Base-by-base conservation (phyloP, 169 alveolate species). In the Babesia bovis region DNA sequence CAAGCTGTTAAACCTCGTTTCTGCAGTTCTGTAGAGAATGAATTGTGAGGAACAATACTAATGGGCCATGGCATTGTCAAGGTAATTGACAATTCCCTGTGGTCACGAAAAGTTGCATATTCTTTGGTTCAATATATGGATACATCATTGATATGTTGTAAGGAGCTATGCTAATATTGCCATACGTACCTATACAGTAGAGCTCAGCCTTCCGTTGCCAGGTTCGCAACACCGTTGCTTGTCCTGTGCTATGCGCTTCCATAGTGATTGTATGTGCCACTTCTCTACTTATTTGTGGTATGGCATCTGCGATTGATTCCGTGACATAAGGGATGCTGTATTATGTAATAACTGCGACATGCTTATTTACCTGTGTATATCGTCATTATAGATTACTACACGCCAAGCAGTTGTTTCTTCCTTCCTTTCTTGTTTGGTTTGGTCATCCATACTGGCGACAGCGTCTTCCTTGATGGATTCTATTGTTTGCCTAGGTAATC, bases 361-460 rank as follows among this genome's bases (percentile, higher is more conserved):
- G 21, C 49, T n/a, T 44, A 38, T 19, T n/a, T 66, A 91, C 95
- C 85, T 90, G 73, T 91, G 95, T 44, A 91, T 87, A 49, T 91
- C 95, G 73, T 91, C 95, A 65, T 91, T 91, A 69, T 89, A 88
- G 12, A 91, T 84, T 35, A 91, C 85, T n/a, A 91, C 94, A 40
- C 85, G 89, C 95, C 95, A 91, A 2, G 87, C 91, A 17, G 74
- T 71, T 9, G 85, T 49, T 53, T 90, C 88, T 21, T 76, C 57
- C 40, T 70, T 69, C 57, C 95, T 33, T 44, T 85, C 82, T 45
- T 81, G 77, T 66, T 78, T 84, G 28, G 79, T 72, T 49, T 77
- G 78, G 4, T 44, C 60, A 2, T 25, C 21, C 42, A 40, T 60
- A 33, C n/a, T 13, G 52, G 66, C 10, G 41, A 28, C 12, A 1